Percentiles rank a stretch among this genome's conserved stretches.
phyloP scores from a whole-genome alignment of 2,329 filamentous ascomycete genomes.

The Sporothrix variecibatus region DNA sequence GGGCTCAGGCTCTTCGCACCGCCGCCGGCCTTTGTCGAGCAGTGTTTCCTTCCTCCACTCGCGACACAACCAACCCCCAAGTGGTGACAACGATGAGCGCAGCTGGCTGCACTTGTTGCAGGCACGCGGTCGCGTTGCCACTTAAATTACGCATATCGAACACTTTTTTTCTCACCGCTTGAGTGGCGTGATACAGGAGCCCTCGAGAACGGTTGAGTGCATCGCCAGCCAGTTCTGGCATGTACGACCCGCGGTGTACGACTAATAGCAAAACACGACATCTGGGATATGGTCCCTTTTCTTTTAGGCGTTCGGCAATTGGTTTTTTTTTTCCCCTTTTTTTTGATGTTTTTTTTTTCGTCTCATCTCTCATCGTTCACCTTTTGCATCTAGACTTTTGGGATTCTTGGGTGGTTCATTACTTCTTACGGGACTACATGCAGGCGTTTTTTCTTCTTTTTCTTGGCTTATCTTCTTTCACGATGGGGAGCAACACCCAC shows the following conservation, averaged over 20 bases:
- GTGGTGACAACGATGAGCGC: slow-evolving; percentile 38
- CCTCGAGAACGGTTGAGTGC: neutral
- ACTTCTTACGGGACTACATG: neutral
- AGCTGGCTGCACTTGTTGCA: slow-evolving; percentile 42
- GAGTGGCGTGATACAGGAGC: neutral
- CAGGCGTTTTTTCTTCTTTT: neutral
- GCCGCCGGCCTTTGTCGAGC: slow-evolving; percentile 33
- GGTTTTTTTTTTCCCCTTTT: neutral
- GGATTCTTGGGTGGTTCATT: neutral
- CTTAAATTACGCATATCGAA: neutral
- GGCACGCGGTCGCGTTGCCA: slow-evolving; percentile 40
- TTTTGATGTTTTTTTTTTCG: neutral
- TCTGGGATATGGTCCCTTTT: neutral
- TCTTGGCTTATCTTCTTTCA: neutral
- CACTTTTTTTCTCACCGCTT: neutral
- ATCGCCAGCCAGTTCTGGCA: neutral
- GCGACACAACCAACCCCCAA: slow-evolving; percentile 31
- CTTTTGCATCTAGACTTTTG: slow-evolving; percentile 11
- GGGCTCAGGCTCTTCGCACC: neutral
- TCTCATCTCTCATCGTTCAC: slow-evolving; percentile 8
- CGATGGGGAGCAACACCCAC: neutral
- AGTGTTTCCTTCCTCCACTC: slow-evolving; percentile 32
- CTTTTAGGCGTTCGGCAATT: neutral
- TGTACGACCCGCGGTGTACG: neutral
- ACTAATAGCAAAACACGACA: slow-evolving; percentile 6